Conservation (phyloP, 805 yeast species). For the Ogataea nonfermentans region DNA sequence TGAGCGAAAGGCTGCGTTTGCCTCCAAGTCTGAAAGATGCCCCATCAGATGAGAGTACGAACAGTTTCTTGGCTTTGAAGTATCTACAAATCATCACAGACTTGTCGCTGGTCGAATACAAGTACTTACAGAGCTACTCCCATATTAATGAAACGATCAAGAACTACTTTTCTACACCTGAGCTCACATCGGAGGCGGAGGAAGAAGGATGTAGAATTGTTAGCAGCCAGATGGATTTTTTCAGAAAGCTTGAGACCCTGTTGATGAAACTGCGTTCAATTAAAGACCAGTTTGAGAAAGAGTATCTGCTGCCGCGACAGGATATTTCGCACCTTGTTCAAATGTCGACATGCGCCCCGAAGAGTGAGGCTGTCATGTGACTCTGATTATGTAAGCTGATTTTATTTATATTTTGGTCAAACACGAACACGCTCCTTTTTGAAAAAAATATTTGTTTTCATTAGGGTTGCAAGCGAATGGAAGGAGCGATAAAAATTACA, state of each 20-base stretch:
- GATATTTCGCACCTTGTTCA: background rate
- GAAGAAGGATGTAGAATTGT: conserved; percentile 26
- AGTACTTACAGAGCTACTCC: conserved; percentile 27
- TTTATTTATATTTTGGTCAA: conserved; percentile 4
- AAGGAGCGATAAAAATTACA: conserved; percentile 1
- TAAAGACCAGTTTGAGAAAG: conserved; percentile 19
- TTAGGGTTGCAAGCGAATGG: conserved; percentile 1
- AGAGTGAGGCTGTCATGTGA: conserved; percentile 3
- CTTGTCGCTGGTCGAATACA: conserved; percentile 27
- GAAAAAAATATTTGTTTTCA: conserved; percentile 6
- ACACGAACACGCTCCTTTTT: conserved; percentile 8
- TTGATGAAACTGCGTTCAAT: conserved; percentile 16
- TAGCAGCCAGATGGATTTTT: conserved; percentile 24
- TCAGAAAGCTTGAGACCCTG: conserved; percentile 25
- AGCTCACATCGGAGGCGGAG: conserved; percentile 24
- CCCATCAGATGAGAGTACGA: conserved; percentile 5
- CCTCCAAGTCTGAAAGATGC: conserved; percentile 5
- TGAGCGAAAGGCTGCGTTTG: conserved; percentile 7
- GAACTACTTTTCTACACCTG: conserved; percentile 26
- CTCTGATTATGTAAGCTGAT: background rate
- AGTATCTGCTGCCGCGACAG: conserved; percentile 1
- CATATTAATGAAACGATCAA: conserved; percentile 27
- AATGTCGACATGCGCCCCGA: background rate
- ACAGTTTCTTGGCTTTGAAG: conserved; percentile 23
- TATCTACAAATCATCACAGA: conserved; percentile 28